Base-by-base conservation (phyloP, 768 basidiomycete species). In the Chalciporus sphaerocephalus region DNA sequence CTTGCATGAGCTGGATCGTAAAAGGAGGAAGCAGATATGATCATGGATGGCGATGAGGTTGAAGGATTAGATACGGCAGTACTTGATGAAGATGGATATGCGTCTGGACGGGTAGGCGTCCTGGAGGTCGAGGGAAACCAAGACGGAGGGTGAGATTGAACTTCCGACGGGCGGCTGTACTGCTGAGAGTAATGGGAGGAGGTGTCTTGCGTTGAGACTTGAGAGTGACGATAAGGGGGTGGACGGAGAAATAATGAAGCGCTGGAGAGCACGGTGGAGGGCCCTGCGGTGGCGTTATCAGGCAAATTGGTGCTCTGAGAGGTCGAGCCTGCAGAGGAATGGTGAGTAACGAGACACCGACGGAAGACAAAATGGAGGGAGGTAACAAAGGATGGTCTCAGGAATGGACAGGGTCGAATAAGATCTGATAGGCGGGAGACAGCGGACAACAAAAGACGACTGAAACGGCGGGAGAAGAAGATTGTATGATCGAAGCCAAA, bases 21-120 rank as follows among this genome's bases (percentile, higher is more conserved):
- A 54, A 79, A 78, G 6, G 77, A 71, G 8, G 77, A 69, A 0
- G 70, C 68, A 15, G 79, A 71, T 28, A 75, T 74, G 50, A 82
- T 81, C 80, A 82, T 81, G 32, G 56, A 45, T 6, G 49, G 44
- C 2, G 45, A 21, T 13, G 52, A 18, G 5, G 44, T 9, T 24
- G 51, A 25, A 2, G 54, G 12, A 11, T 18, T 22, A 15, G 47
- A 5, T 11, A 32, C 6, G 8, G 50, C 4, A 15, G 55, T 8
- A 8, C 13, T 16, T 21, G 55, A 25, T 11, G 36, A n/a, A 17
- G 45, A 25, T 12, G 12, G 47, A 28, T 17, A 25, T 15, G 44
- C 3, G 39, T 34, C 13, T 2, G 40, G 3, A n/a, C 42, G 25
- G 20, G 37, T 32, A 10, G 51, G 18, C 13, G 50, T 4, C 1